Percentiles rank a stretch among this genome's conserved stretches.
Evolutionary conservation across 2,329 filamentous ascomycete genomes (phyloP).

Genomic region (Sporothrix inflata): DNA sequence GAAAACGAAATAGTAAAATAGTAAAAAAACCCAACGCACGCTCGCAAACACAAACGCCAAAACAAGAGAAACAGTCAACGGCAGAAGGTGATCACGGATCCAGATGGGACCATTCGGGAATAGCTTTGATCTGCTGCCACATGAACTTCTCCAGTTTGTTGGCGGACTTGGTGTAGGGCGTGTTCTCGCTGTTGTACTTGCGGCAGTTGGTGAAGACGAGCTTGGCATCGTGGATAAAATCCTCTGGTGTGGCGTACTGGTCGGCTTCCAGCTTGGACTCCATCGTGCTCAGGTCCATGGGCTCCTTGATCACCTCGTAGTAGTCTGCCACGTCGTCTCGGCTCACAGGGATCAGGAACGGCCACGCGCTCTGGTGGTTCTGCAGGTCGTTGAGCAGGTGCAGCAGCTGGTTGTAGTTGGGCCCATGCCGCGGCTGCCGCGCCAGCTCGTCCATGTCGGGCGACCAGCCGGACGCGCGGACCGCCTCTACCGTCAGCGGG

Average conservation of each 20-base stretch:
- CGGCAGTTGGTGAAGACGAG: slow-evolving; percentile 94
- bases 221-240: slow-evolving; percentile 86
- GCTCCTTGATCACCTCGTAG: slow-evolving; percentile 96
- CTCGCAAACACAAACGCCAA: neutral
- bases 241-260: slow-evolving; percentile 86
- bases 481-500: slow-evolving; percentile 82
- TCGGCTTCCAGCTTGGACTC: slow-evolving; percentile 93
- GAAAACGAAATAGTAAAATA: slow-evolving; percentile 3
- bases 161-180: slow-evolving; percentile 91
- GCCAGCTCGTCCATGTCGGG: slow-evolving; percentile 97
- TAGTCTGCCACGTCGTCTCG: slow-evolving; percentile 97
- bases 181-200: slow-evolving; percentile 94
- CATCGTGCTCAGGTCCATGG: slow-evolving; percentile 97
- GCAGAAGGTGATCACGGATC: slow-evolving; percentile 46
- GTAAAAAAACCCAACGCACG: neutral
- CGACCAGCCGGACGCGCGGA: slow-evolving; percentile 91
- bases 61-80: neutral
- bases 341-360: slow-evolving; percentile 91
- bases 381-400: slow-evolving; percentile 94
- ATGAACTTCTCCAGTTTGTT: slow-evolving; percentile 93
- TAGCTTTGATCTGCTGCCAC: slow-evolving; percentile 89
- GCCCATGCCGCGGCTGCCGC: slow-evolving; percentile 90
- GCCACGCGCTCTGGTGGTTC: slow-evolving; percentile 91
- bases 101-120: slow-evolving; percentile 85
- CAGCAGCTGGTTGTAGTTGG: slow-evolving; percentile 92